Evolutionary conservation across 2,329 filamentous ascomycete genomes (phyloP), one percentile per base, ranked within the genome.

Genomic region (Kalmusia sp.): DNA sequence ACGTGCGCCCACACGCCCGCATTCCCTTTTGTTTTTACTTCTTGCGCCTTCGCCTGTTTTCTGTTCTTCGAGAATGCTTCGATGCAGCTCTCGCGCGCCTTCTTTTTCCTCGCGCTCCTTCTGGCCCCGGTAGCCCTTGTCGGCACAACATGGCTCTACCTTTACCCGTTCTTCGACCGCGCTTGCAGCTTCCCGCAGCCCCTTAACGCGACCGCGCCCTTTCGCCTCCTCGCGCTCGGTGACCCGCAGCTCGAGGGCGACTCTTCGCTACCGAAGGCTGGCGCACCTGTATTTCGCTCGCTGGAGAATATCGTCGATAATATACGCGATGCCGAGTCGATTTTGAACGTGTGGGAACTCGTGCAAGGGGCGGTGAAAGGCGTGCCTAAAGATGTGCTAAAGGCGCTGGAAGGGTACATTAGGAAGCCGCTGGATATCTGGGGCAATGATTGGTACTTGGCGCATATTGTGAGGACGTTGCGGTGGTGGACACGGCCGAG

Each of bases 191-290:
- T 97, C 75, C 91, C 93, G 5, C 52, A 33, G n/a, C 56, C 44
- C 40, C 58, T 52, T 22, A 54, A 59, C 61, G 52, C 46, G n/a
- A 51, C 68, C 55, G 91, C 92, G 3, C 91, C 92, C 0, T 96
- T 98, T 68, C 85, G 93, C 52, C 85, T 98, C 3, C 87, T 98
- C 12, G 87, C 92, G 1, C 84, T 98, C 19, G 93, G 90, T 55
- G 93, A 98, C 73, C 93, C 93, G 4, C 93, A 98, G 73, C 84
- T 98, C 49, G 93, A 98, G 77, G 93, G 93, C 64, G 91, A 96
- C 70, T 92, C 89, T 2, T 92, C 91, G 6, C 87, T 97, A 22
- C 89, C 88, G 0, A 70, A 70, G 17, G 64, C 67, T 1, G 45
- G 55, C 22, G 63, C 62, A 12, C 65, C 57, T n/a, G 24, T 65